These are phyloP conservation scores for Thelonectria olida DNA, from an alignment of 2,329 filamentous ascomycete genomes.

Conservation along the genomic window DNA sequence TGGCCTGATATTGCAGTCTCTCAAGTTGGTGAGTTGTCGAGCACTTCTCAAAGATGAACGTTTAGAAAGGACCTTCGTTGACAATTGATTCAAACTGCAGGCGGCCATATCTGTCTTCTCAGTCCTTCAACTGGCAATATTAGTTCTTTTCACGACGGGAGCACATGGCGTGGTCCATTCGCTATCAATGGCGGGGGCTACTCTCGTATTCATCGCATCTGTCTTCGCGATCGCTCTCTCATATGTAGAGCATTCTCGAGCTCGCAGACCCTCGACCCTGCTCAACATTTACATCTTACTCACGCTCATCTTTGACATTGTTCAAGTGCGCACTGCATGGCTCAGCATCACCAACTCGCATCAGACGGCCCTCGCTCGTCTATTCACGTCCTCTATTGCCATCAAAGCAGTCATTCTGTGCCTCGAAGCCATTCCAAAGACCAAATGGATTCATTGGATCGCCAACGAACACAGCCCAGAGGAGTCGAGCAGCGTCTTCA, in stretches of 20 bases:
- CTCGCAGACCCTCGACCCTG: slow-evolving; percentile 53
- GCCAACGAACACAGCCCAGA: slow-evolving; percentile 49
- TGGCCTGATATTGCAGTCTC: slow-evolving; percentile 45
- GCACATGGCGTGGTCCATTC: slow-evolving; percentile 24
- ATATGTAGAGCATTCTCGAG: slow-evolving; percentile 47
- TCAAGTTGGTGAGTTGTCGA: slow-evolving; percentile 40
- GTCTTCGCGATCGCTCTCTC: slow-evolving; percentile 44
- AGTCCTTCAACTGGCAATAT: slow-evolving; percentile 42
- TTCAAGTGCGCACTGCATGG: slow-evolving; percentile 54
- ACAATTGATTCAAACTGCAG: slow-evolving; percentile 24
- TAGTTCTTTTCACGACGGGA: slow-evolving; percentile 42
- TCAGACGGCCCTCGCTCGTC: slow-evolving; percentile 34
- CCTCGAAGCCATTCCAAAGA: slow-evolving; percentile 51
- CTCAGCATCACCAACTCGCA: slow-evolving; percentile 38
- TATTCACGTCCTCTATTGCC: slow-evolving; percentile 48
- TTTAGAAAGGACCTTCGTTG: slow-evolving; percentile 5
- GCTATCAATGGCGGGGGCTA: slow-evolving; percentile 40
- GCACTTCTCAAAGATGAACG: neutral
- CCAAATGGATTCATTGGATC: slow-evolving; percentile 51
- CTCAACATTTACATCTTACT: slow-evolving; percentile 53
- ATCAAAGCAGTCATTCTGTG: slow-evolving; percentile 48
- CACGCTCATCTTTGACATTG: slow-evolving; percentile 54
- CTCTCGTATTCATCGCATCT: slow-evolving; percentile 39
- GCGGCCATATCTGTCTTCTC: slow-evolving; percentile 37
- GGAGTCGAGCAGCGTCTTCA: slow-evolving; percentile 46